phyloP scores from a whole-genome alignment of 2,329 filamentous ascomycete species.

The Fusarium sp. region DNA sequence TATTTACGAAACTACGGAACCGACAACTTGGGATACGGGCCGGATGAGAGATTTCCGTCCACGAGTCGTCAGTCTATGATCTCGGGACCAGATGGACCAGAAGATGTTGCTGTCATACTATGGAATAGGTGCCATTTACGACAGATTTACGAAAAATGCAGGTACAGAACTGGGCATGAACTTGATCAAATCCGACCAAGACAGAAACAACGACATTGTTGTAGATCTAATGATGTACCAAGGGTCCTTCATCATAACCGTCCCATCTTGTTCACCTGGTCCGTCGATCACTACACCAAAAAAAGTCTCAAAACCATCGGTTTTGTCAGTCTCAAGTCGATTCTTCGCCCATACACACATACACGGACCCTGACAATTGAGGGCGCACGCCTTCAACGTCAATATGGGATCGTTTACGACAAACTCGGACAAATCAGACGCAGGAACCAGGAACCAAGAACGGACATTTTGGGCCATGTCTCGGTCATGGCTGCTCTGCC shows the following conservation, averaged over 20 bases:
- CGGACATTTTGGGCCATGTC: slow-evolving; percentile 4
- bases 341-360: not conserved
- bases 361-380: slow-evolving; percentile 18
- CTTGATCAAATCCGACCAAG: not conserved
- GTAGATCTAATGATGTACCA: slow-evolving; percentile 20
- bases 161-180: not conserved
- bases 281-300: not conserved
- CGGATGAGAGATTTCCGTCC: not conserved
- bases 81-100: not conserved
- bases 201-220: slow-evolving; percentile 1
- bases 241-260: slow-evolving; percentile 3
- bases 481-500: slow-evolving; percentile 15
- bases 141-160: not conserved
- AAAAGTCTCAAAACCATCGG: not conserved
- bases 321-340: not conserved
- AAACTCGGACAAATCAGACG: slow-evolving; percentile 28
- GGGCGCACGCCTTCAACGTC: slow-evolving; percentile 5
- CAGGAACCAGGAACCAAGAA: slow-evolving; percentile 32
- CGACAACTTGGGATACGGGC: not conserved
- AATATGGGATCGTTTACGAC: not conserved
- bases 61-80: not conserved
- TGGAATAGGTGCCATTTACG: not conserved
- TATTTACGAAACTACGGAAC: not conserved
- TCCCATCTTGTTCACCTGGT: not conserved
- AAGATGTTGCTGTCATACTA: not conserved